These are phyloP conservation scores for Penicillium longicatenatum DNA, from an alignment of 495 filamentous ascomycete species.

Conservation along the genomic window DNA sequence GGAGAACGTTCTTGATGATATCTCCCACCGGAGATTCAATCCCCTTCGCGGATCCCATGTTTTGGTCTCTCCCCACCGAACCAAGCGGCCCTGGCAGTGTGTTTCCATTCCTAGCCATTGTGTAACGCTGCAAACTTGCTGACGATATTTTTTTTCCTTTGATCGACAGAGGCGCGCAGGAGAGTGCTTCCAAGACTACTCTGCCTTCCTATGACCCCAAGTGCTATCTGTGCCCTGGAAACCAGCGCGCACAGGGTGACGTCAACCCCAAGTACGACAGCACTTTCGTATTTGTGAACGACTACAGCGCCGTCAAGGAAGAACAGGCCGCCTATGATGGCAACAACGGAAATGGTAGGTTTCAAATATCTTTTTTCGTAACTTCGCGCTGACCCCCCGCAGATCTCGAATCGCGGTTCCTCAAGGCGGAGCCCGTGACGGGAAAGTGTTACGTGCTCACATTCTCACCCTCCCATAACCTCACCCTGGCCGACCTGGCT, in stretches of 20 bases:
- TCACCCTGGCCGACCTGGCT: conserved; percentile 86
- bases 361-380: background rate
- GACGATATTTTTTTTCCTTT: background rate
- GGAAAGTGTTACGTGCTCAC: conserved; percentile 98
- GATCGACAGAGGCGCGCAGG: conserved; percentile 77
- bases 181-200: conserved; percentile 73
- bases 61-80: conserved; percentile 92
- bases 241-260: conserved; percentile 88
- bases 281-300: conserved; percentile 96
- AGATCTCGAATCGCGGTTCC: conserved; percentile 77
- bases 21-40: conserved; percentile 94
- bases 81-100: conserved; percentile 97
- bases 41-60: conserved; percentile 87
- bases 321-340: conserved; percentile 72
- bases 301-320: conserved; percentile 96
- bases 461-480: conserved; percentile 85
- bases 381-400: conserved; percentile 7
- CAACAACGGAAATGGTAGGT: conserved; percentile 52
- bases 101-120: background rate
- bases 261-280: conserved; percentile 81
- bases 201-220: conserved; percentile 80
- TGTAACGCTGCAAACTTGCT: background rate
- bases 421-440: conserved; percentile 82
- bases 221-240: conserved; percentile 97
- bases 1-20: conserved; percentile 87